A percentile compares a stretch with the other conserved stretches of the same genome.
Evolutionary conservation across 441 rosid genomes (phyloP).

Genomic region (Geranium incanum): DNA sequence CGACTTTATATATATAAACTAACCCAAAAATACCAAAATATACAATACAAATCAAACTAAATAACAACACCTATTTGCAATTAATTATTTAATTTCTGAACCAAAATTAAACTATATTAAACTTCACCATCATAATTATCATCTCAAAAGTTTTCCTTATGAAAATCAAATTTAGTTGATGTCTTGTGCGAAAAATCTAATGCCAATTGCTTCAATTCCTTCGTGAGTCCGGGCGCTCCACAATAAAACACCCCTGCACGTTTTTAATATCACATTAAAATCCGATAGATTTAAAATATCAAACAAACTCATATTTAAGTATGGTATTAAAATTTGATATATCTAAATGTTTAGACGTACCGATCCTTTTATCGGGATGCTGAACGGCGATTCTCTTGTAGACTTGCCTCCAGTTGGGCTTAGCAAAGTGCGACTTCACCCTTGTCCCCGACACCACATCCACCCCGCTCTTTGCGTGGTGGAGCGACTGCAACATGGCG

Average conservation of each 20-base stretch:
- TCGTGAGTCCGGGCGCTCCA: conserved; percentile 62
- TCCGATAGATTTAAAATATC: too few relatives aligned
- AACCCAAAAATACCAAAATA: not conserved
- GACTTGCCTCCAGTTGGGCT: conserved; percentile 88
- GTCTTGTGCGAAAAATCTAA: conserved; percentile 73
- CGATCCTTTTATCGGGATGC: conserved; percentile 56
- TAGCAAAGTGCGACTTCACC: conserved; percentile 87
- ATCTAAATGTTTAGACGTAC: conserved; percentile 27
- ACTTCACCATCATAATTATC: not conserved
- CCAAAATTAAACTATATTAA: not conserved
- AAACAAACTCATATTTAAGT: too few relatives aligned
- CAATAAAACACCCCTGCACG: conserved; percentile 37
- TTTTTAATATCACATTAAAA: too few relatives aligned
- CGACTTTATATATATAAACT: too few relatives aligned
- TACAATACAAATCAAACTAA: not conserved
- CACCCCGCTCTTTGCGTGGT: conserved; percentile 81
- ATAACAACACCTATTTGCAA: not conserved
- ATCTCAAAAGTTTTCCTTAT: conserved; percentile 47
- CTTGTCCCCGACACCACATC: conserved; percentile 83
- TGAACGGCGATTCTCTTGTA: conserved; percentile 67
- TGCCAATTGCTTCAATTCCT: conserved; percentile 60
- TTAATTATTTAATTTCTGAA: too few relatives aligned
- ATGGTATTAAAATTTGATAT: too few relatives aligned
- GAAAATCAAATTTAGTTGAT: conserved; percentile 81
- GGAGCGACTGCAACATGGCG: conserved; percentile 75